Percentiles rank a stretch among this genome's conserved stretches.
These are phyloP conservation scores for Wilhelminamyces savonicus DNA, from an alignment of 805 yeast genomes.

Conservation along the genomic window DNA sequence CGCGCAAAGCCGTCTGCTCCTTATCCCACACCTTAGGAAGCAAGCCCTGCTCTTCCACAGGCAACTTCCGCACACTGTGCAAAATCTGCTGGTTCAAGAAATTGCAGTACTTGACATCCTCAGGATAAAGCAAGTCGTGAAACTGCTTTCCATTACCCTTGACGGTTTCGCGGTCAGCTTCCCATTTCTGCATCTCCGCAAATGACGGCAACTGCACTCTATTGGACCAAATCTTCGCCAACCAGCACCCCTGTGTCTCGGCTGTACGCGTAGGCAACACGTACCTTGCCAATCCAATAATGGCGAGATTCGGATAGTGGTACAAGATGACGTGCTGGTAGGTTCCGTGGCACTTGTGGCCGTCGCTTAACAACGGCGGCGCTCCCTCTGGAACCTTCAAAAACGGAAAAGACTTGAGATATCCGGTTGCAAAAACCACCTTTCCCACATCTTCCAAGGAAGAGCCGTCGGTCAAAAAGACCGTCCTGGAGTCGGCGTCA, in stretches of 20 bases:
- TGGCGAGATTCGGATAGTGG: slow-evolving; percentile 39
- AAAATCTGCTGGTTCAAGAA: slow-evolving; percentile 12
- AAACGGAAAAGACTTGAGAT: slow-evolving; percentile 30
- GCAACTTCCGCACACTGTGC: slow-evolving; percentile 4
- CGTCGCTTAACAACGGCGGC: slow-evolving; percentile 19
- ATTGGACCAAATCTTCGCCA: slow-evolving; percentile 37
- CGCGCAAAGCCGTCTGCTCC: slow-evolving; percentile 37
- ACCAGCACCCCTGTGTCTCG: slow-evolving; percentile 42
- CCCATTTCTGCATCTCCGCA: slow-evolving; percentile 27
- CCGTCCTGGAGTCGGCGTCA: slow-evolving; percentile 9
- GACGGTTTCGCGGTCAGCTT: slow-evolving; percentile 17
- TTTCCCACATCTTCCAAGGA: slow-evolving; percentile 17
- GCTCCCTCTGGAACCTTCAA: slow-evolving; percentile 12
- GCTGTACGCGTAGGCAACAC: slow-evolving; percentile 47
- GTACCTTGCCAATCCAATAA: slow-evolving; percentile 37
- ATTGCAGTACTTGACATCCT: slow-evolving; percentile 55
- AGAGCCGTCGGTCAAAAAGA: slow-evolving; percentile 20
- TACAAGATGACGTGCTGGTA: slow-evolving; percentile 43
- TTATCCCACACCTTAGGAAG: slow-evolving; percentile 49
- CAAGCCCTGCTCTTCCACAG: slow-evolving; percentile 35
- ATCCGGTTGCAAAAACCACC: slow-evolving; percentile 34
- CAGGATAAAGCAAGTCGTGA: slow-evolving; percentile 45
- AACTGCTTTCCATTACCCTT: slow-evolving; percentile 17
- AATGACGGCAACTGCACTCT: slow-evolving; percentile 33
- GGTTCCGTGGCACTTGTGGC: slow-evolving; percentile 29